Percentiles rank a stretch among this genome's conserved stretches.
phyloP scores from a whole-genome alignment of 768 basidiomycete genomes.

The Pleurotus citrinopileatus region DNA sequence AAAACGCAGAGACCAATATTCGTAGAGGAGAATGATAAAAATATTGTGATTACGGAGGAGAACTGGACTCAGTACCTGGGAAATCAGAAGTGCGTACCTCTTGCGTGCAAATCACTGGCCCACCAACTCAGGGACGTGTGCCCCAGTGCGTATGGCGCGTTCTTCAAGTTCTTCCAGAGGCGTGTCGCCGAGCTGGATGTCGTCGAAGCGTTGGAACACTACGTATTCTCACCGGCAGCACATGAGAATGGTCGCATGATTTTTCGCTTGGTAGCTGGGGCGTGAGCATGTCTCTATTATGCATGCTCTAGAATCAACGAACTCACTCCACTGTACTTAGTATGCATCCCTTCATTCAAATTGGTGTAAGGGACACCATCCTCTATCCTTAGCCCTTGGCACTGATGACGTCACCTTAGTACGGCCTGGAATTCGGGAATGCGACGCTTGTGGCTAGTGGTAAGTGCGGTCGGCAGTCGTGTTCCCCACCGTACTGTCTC shows the following conservation, averaged over 20 bases:
- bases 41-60: slow-evolving; percentile 33
- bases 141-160: slow-evolving; percentile 34
- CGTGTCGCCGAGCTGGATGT: slow-evolving; percentile 36
- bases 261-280: slow-evolving; percentile 29
- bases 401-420: slow-evolving; percentile 25
- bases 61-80: slow-evolving; percentile 52
- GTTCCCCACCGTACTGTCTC: neutral
- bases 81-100: slow-evolving; percentile 36
- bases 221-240: slow-evolving; percentile 37
- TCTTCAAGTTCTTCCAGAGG: slow-evolving; percentile 36
- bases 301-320: neutral
- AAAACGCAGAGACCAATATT: slow-evolving; percentile 36
- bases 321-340: slow-evolving; percentile 24
- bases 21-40: slow-evolving; percentile 30
- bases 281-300: slow-evolving; percentile 22
- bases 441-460: slow-evolving; percentile 50
- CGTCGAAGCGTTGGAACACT: slow-evolving; percentile 41
- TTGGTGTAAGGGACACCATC: slow-evolving; percentile 40
- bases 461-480: slow-evolving; percentile 15
- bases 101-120: neutral
- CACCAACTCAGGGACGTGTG: no score
- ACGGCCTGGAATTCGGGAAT: slow-evolving; percentile 51
- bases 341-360: slow-evolving; percentile 53
- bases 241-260: slow-evolving; percentile 36
- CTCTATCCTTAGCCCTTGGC: neutral